These are phyloP conservation scores for Cyclotella choctawhatcheeana DNA, from an alignment of 108 stramenopile species.

Conservation along the genomic window DNA sequence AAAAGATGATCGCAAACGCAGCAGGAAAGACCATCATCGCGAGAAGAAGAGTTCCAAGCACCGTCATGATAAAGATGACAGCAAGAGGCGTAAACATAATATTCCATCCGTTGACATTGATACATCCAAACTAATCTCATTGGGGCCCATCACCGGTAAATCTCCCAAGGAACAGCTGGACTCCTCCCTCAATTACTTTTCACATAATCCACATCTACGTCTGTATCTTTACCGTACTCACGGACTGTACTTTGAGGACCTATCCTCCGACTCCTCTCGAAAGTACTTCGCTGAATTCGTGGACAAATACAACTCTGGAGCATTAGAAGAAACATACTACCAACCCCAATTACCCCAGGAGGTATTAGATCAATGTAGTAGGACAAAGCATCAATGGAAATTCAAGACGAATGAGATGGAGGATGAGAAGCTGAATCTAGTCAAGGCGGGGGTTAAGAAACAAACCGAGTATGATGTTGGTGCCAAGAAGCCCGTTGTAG, in stretches of 20 bases:
- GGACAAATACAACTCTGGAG: constrained; percentile 67
- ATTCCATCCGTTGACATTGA: constrained; percentile 49
- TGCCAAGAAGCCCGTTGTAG: not conserved
- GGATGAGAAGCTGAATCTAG: constrained; percentile 56
- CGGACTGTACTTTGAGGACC: constrained; percentile 75
- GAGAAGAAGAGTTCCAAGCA: constrained; percentile 31
- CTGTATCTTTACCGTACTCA: constrained; percentile 76
- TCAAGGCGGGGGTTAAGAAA: constrained; percentile 70
- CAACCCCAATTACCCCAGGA: constrained; percentile 49
- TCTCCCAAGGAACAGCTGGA: constrained; percentile 49
- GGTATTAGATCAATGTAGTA: constrained; percentile 70
- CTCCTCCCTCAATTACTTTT: constrained; percentile 76
- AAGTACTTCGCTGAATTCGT: constrained; percentile 70
- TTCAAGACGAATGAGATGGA: constrained; percentile 70
- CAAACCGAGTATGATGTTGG: constrained; percentile 69
- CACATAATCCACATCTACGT: constrained; percentile 77
- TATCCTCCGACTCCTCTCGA: constrained; percentile 61
- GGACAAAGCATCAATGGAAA: constrained; percentile 78
- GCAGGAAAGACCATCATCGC: constrained; percentile 1
- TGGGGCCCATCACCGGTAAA: constrained; percentile 24
- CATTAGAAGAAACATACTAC: constrained; percentile 73
- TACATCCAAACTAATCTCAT: constrained; percentile 35
- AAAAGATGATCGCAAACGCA: constrained; percentile 4
- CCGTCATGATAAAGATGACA: constrained; percentile 13
- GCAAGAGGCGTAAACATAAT: constrained; percentile 37